Conservation (phyloP, 768 basidiomycete genomes). For the Suillus brevipes region DNA sequence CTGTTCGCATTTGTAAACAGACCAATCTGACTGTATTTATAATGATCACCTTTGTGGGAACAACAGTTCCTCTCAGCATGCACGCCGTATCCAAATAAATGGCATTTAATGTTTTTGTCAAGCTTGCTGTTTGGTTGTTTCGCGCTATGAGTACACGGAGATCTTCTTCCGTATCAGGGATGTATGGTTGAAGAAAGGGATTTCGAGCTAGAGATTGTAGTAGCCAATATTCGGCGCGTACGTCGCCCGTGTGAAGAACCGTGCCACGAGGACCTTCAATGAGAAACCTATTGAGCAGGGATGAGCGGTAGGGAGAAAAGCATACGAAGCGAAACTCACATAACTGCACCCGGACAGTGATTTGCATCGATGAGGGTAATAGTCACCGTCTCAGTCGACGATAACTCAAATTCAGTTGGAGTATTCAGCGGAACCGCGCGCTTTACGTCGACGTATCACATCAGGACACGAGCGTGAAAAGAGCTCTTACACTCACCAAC, state of each 20-base stretch:
- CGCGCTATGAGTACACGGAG: slow-evolving; percentile 27
- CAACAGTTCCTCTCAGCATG: slow-evolving; percentile 48
- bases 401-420: slow-evolving; percentile 63
- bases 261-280: slow-evolving; percentile 70
- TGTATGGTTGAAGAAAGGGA: slow-evolving; percentile 70
- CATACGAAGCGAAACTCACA: slow-evolving; percentile 48
- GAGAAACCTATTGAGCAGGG: slow-evolving; percentile 63
- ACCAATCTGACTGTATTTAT: slow-evolving; percentile 5
- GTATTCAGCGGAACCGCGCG: slow-evolving; percentile 58
- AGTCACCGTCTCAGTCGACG: slow-evolving; percentile 55
- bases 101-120: slow-evolving; percentile 60
- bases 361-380: slow-evolving; percentile 89
- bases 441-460: slow-evolving; percentile 34
- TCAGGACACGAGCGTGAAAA: background rate
- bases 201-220: slow-evolving; percentile 67
- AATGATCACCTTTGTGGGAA: slow-evolving; percentile 60
- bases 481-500: slow-evolving; percentile 41
- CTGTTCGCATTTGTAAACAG: slow-evolving; percentile 39
- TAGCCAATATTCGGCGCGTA: slow-evolving; percentile 85
- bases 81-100: slow-evolving; percentile 85
- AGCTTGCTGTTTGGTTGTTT: slow-evolving; percentile 24
- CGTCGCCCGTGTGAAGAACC: slow-evolving; percentile 90
- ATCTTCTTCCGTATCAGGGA: slow-evolving; percentile 39
- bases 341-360: slow-evolving; percentile 92
- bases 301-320: background rate